These are phyloP conservation scores for Hevea brasiliensis DNA, from an alignment of 345 rosid species.

Conservation along the genomic window DNA sequence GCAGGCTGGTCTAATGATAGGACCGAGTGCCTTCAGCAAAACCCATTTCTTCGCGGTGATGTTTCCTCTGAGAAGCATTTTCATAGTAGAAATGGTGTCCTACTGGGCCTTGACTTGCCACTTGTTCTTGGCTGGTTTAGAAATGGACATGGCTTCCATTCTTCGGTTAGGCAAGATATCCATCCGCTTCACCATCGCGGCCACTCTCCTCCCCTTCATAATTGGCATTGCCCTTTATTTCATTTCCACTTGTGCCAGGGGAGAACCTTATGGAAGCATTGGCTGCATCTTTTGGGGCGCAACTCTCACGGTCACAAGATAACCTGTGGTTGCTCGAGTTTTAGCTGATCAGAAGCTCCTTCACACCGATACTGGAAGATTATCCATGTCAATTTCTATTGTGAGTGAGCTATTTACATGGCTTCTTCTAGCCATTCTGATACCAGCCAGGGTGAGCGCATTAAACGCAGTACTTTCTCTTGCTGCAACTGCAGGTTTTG, in stretches of 20 bases:
- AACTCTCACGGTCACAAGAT: slow-evolving; percentile 26
- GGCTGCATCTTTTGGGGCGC: slow-evolving; percentile 21
- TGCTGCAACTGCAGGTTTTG: slow-evolving; percentile 1
- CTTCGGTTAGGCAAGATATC: slow-evolving; percentile 27
- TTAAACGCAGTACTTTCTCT: neutral
- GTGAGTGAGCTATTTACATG: slow-evolving; percentile 27
- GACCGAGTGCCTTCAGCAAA: slow-evolving; percentile 33
- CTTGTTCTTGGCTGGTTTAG: slow-evolving; percentile 62
- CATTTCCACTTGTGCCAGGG: neutral
- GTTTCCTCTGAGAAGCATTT: slow-evolving; percentile 33
- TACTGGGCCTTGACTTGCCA: slow-evolving; percentile 50
- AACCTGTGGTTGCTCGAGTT: slow-evolving; percentile 27
- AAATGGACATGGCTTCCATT: slow-evolving; percentile 52
- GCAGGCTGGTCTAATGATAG: slow-evolving; percentile 53
- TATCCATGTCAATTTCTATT: slow-evolving; percentile 17
- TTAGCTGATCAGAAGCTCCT: slow-evolving; percentile 27
- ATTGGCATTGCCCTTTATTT: slow-evolving; percentile 39
- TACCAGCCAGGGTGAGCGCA: neutral
- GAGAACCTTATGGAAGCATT: neutral
- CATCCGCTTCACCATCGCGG: slow-evolving; percentile 35
- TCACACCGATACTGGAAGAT: slow-evolving; percentile 31
- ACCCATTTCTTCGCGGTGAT: fast-evolving
- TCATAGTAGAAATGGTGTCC: slow-evolving; percentile 48
- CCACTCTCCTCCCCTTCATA: slow-evolving; percentile 37
- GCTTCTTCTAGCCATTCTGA: slow-evolving; percentile 20